phyloP scores from a whole-genome alignment of 202 grass and related monocot genomes.

The Saccharum hybrid region DNA sequence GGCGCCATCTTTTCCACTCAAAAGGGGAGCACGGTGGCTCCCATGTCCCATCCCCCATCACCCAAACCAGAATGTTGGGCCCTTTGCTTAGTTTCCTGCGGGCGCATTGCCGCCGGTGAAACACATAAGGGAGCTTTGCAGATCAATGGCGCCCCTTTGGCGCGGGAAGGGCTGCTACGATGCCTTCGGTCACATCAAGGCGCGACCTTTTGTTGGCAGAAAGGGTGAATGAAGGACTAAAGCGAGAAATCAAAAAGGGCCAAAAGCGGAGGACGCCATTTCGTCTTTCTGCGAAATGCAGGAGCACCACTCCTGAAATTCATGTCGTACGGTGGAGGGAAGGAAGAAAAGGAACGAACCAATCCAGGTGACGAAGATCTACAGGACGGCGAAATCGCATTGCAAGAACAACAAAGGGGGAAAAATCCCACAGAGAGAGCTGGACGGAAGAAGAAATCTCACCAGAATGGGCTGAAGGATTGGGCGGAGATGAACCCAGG shows the following conservation, averaged over 20 bases:
- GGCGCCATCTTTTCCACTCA: slow-evolving; percentile 39
- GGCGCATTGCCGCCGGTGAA: slow-evolving; percentile 3
- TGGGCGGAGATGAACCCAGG: not conserved
- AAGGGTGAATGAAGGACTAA: slow-evolving; percentile 3
- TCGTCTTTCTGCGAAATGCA: slow-evolving; percentile 33
- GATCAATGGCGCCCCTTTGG: slow-evolving; percentile 22
- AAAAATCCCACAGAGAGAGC: not conserved
- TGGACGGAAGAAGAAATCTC: slow-evolving; percentile 12
- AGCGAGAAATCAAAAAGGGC: slow-evolving; percentile 16
- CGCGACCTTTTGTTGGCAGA: slow-evolving; percentile 34
- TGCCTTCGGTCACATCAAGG: slow-evolving; percentile 37
- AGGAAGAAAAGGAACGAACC: not conserved
- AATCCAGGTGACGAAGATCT: slow-evolving; percentile 27
- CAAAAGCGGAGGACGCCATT: slow-evolving; percentile 29
- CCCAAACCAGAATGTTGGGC: slow-evolving; percentile 2
- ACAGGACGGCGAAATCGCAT: not conserved
- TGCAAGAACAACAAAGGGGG: not conserved
- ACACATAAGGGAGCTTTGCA: not conserved
- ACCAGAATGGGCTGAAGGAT: not conserved
- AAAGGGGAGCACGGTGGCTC: slow-evolving; percentile 43
- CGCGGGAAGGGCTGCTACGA: not conserved
- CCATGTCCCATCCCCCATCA: slow-evolving; percentile 32
- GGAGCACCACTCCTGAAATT: slow-evolving; percentile 7
- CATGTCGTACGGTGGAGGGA: not conserved
- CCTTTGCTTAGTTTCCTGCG: slow-evolving; percentile 6